Evolutionary conservation across 2,329 filamentous ascomycete species (phyloP), one percentile per base, ranked within the genome.

Genomic region (Cytospora piceae): DNA sequence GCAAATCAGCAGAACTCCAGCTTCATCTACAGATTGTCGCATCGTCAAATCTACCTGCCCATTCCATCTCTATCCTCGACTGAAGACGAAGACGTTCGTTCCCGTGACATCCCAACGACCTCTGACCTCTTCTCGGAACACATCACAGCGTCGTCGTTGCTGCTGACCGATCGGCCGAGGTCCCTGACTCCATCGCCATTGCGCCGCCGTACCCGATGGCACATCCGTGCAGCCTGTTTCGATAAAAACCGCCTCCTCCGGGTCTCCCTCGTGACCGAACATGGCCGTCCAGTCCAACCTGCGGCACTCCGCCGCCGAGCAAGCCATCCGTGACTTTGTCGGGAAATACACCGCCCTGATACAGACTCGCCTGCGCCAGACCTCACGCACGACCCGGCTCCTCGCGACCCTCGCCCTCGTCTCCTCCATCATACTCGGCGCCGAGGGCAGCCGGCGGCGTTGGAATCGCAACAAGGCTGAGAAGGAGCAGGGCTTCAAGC

Each of bases 281-380:
- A 97, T 97, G 94, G 92, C 93, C 69, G 90, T 84, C 69, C 94
- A 96, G 81, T 97, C 94, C 64, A 97, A 91, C 6, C 83, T 97
- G 71, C 87, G 88, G 70, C 81, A 83, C 71, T 84, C 85, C 71
- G 83, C 81, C 57, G 84, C 87, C 71, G 85, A 91, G 77, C 88
- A 90, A 77, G 85, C 89, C 73, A 80, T 93, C 73, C 82, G 87
- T 39, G 81, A 82, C 53, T 86, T 93, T 63, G 75, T 89, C 72
- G 81, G 87, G 61, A 87, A 85, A 72, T 90, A 89, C 78, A 76
- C 81, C 22, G 76, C 77, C 27, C 76, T 85, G 58, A 77, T 88
- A 61, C 81, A 81, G 68, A 78, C 80, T 65, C 83, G 81, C 42
- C 75, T 94, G 64, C 83, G 83, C 67, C 82, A 81, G 66, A 90